Percentiles rank a stretch among this genome's conserved stretches.
These are phyloP conservation scores for Aureobasidium sp. DNA, from an alignment of 2,329 filamentous ascomycete species.

Conservation along the genomic window DNA sequence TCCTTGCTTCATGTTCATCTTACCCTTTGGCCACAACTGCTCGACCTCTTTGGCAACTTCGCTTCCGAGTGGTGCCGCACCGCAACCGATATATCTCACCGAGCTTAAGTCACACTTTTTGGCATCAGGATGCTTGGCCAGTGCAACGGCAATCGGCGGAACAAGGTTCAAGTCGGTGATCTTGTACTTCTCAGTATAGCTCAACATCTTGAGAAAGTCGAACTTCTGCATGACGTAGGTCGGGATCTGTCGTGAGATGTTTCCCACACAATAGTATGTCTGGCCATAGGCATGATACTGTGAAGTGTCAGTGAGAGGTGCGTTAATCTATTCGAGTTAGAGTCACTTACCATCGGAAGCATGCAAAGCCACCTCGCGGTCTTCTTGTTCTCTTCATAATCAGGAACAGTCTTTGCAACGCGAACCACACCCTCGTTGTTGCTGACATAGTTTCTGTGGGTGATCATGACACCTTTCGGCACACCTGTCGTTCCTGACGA, in stretches of 20 bases:
- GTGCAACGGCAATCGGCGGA: constrained; percentile 65
- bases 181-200: constrained; percentile 58
- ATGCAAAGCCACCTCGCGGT: constrained; percentile 53
- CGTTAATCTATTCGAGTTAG: no score
- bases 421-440: constrained; percentile 58
- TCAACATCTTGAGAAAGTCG: constrained; percentile 65
- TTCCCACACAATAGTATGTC: constrained; percentile 58
- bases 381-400: constrained; percentile 40
- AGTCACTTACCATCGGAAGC: constrained; percentile 51
- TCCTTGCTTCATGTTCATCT: constrained; percentile 57
- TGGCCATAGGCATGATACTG: constrained; percentile 51
- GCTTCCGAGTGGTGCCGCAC: constrained; percentile 57
- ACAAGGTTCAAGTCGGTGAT: constrained; percentile 63
- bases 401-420: constrained; percentile 39
- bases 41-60: constrained; percentile 47
- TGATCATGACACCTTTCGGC: constrained; percentile 61
- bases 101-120: constrained; percentile 62
- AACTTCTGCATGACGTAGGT: constrained; percentile 75
- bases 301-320: background rate
- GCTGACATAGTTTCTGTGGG: constrained; percentile 68
- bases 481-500: constrained; percentile 72
- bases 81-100: constrained; percentile 52
- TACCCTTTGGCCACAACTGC: constrained; percentile 44
- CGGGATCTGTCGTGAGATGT: constrained; percentile 50
- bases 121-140: constrained; percentile 64